phyloP scores from a whole-genome alignment of 176 grass and related monocot genomes.

The Phoenix roebelenii region DNA sequence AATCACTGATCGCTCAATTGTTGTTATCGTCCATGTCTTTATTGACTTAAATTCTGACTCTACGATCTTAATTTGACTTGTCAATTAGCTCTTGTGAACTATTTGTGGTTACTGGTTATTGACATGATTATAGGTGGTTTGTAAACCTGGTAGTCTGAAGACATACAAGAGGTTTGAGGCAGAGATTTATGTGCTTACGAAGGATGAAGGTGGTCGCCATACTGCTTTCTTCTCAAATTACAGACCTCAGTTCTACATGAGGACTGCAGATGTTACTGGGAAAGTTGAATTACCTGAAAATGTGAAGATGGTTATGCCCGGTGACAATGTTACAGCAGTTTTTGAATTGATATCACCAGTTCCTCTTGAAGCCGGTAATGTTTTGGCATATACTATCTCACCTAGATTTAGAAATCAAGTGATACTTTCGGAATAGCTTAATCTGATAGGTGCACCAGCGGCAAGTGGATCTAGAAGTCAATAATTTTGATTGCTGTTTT shows the following conservation, averaged over 20 bases:
- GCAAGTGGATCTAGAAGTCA: too few species aligned
- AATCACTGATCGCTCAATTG: too few species aligned
- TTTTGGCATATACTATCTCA: neutral
- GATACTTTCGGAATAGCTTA: too few species aligned
- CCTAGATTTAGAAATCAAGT: too few species aligned
- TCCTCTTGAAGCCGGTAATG: slow-evolving; percentile 81
- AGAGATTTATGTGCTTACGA: slow-evolving; percentile 79
- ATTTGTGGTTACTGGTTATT: neutral
- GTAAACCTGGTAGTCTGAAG: slow-evolving; percentile 74
- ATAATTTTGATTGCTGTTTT: too few species aligned
- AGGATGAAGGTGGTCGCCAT: slow-evolving; percentile 94
- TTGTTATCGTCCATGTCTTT: too few species aligned
- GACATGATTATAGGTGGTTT: slow-evolving; percentile 51
- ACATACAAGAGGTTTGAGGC: slow-evolving; percentile 85
- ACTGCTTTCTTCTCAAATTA: slow-evolving; percentile 82
- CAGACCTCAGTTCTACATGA: slow-evolving; percentile 91
- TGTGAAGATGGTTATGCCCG: slow-evolving; percentile 87
- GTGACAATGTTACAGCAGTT: slow-evolving; percentile 74
- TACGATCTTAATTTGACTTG: too few species aligned
- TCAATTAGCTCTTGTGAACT: neutral
- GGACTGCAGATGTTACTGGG: slow-evolving; percentile 88
- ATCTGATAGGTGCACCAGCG: too few species aligned
- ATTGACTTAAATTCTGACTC: too few species aligned
- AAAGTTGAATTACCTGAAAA: slow-evolving; percentile 54
- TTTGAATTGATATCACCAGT: slow-evolving; percentile 79